Evolutionary conservation across 2,329 filamentous ascomycete species (phyloP).

Genomic region (Aspergillus ochraceoroseus): DNA sequence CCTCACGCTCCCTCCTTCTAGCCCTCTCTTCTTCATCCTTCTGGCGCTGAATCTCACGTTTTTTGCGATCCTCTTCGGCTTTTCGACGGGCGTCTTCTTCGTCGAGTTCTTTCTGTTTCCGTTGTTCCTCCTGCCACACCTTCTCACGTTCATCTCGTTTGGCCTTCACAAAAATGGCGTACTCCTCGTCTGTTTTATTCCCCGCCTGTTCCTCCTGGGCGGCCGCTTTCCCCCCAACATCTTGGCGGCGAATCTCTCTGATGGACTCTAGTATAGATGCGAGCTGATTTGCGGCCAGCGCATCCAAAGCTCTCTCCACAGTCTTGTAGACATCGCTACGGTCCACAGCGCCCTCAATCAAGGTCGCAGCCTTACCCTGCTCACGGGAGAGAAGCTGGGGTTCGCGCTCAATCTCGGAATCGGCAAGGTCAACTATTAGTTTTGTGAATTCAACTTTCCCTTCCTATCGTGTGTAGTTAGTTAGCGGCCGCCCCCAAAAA

Average conservation of each 20-base stretch:
- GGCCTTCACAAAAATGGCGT: slow-evolving; percentile 50
- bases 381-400: slow-evolving; percentile 58
- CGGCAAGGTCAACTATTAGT: slow-evolving; percentile 52
- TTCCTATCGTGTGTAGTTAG: slow-evolving; percentile 38
- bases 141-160: slow-evolving; percentile 51
- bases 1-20: slow-evolving; percentile 49
- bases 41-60: slow-evolving; percentile 42
- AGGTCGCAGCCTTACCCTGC: slow-evolving; percentile 56
- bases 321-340: slow-evolving; percentile 58
- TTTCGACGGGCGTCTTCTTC: slow-evolving; percentile 40
- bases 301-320: slow-evolving; percentile 53
- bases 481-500: neutral
- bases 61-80: slow-evolving; percentile 42
- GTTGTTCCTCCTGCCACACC: slow-evolving; percentile 47
- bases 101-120: slow-evolving; percentile 51
- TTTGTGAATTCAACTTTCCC: slow-evolving; percentile 50
- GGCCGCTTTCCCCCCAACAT: slow-evolving; percentile 56
- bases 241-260: slow-evolving; percentile 53
- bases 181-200: slow-evolving; percentile 58
- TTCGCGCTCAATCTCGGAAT: slow-evolving; percentile 59
- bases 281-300: slow-evolving; percentile 52
- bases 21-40: slow-evolving; percentile 46
- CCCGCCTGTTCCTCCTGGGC: slow-evolving; percentile 52
- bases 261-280: slow-evolving; percentile 51
- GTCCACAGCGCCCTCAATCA: slow-evolving; percentile 61